phyloP scores from a whole-genome alignment of 257 asterid species.

The Nicotiana otophora region DNA sequence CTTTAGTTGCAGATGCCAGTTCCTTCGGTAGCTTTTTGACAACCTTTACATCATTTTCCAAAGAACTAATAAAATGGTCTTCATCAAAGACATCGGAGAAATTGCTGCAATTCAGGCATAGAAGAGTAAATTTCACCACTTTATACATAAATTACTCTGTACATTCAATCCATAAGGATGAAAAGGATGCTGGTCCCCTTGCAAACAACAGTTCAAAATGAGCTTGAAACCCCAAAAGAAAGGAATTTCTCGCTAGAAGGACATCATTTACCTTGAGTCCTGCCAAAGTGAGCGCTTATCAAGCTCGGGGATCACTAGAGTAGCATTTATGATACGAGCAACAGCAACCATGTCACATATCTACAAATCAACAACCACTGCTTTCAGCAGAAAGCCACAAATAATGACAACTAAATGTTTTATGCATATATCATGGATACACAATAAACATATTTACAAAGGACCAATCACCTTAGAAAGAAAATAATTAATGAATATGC shows the following conservation, averaged over 20 bases:
- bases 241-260: neutral
- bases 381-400: constrained; percentile 12
- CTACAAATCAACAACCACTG: constrained; percentile 31
- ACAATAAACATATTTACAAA: neutral
- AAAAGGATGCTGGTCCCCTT: neutral
- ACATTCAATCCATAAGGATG: neutral
- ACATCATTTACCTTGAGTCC: constrained; percentile 61
- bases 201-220: neutral
- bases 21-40: constrained; percentile 66
- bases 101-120: constrained; percentile 52
- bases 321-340: constrained; percentile 88
- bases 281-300: constrained; percentile 95
- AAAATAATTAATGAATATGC: neutral
- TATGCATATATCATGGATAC: neutral
- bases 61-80: constrained; percentile 58
- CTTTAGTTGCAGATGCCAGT: constrained; percentile 52
- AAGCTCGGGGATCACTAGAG: constrained; percentile 93
- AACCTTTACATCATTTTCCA: constrained; percentile 65
- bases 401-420: constrained; percentile 6
- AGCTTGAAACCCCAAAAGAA: neutral
- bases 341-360: constrained; percentile 99
- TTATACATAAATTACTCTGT: neutral
- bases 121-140: constrained; percentile 8
- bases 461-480: neutral
- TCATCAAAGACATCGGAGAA: constrained; percentile 95